Conservation (phyloP, 169 alveolate species). For the Plasmodium knowlesi region DNA sequence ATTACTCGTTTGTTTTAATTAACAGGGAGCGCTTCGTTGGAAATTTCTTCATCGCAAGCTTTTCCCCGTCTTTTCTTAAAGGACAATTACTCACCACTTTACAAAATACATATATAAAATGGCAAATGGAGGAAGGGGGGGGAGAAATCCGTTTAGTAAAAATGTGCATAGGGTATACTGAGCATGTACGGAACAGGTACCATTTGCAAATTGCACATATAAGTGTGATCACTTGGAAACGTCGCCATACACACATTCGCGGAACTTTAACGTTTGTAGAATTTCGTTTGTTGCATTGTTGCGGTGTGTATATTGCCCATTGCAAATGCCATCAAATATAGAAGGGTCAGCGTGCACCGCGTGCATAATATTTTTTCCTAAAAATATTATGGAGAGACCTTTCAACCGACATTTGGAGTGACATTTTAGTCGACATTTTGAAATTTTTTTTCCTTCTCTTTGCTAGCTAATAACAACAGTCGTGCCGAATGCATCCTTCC, state of each 20-base stretch:
- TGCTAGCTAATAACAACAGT: background rate
- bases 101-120: background rate
- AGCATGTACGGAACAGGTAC: background rate
- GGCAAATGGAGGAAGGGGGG: background rate
- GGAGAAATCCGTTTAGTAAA: background rate
- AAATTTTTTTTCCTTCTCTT: background rate
- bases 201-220: background rate
- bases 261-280: background rate
- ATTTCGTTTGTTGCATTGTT: background rate
- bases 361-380: conserved; percentile 23
- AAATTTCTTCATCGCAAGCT: background rate
- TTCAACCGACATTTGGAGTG: too few species aligned
- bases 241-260: background rate
- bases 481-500: background rate
- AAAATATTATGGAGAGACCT: background rate
- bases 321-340: background rate
- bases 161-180: background rate
- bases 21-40: background rate
- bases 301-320: background rate
- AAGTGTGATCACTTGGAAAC: background rate
- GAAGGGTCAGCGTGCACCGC: conserved; percentile 5
- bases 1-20: conserved; percentile 2
- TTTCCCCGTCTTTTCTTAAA: background rate
- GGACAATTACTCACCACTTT: background rate
- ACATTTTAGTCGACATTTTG: background rate